phyloP scores from a whole-genome alignment of 2,329 filamentous ascomycete species.

The Hansfordia pulvinata region DNA sequence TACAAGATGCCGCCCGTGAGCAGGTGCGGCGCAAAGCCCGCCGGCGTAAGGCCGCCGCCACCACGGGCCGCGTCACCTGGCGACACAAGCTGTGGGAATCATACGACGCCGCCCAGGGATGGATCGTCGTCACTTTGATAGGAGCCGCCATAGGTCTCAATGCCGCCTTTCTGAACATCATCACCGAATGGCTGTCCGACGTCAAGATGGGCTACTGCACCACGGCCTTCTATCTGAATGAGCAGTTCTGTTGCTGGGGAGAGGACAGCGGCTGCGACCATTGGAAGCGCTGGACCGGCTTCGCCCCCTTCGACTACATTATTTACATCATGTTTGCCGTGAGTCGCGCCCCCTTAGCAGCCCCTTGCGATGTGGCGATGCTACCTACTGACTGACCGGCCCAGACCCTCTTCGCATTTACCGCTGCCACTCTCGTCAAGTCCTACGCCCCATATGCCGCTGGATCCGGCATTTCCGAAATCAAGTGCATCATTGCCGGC shows the following conservation, averaged over 20 bases:
- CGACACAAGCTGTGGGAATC: conserved; percentile 68
- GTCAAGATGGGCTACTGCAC: conserved; percentile 93
- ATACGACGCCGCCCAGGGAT: conserved; percentile 93
- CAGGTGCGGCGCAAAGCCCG: conserved; percentile 68
- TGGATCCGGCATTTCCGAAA: conserved; percentile 93
- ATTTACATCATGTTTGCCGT: conserved; percentile 80
- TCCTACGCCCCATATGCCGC: conserved; percentile 91
- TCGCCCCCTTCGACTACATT: conserved; percentile 69
- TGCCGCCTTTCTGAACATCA: conserved; percentile 84
- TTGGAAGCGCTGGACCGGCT: conserved; percentile 80
- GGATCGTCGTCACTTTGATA: conserved; percentile 93
- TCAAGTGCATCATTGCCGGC: conserved; percentile 97
- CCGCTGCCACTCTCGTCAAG: conserved; percentile 74
- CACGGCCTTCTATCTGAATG: conserved; percentile 92
- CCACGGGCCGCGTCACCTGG: conserved; percentile 61
- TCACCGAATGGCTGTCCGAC: conserved; percentile 93
- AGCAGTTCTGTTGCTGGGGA: conserved; percentile 97
- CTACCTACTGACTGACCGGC: too few relatives aligned
- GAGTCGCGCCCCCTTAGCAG: conserved; percentile 13
- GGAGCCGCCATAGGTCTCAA: conserved; percentile 88
- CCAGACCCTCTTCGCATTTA: conserved; percentile 65
- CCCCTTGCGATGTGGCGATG: conserved; percentile 7
- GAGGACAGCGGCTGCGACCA: conserved; percentile 78
- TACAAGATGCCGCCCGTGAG: conserved; percentile 89
- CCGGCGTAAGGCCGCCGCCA: conserved; percentile 58